phyloP scores from a whole-genome alignment of 352 stramenopile species.

The Elongisporangium undulatum region DNA sequence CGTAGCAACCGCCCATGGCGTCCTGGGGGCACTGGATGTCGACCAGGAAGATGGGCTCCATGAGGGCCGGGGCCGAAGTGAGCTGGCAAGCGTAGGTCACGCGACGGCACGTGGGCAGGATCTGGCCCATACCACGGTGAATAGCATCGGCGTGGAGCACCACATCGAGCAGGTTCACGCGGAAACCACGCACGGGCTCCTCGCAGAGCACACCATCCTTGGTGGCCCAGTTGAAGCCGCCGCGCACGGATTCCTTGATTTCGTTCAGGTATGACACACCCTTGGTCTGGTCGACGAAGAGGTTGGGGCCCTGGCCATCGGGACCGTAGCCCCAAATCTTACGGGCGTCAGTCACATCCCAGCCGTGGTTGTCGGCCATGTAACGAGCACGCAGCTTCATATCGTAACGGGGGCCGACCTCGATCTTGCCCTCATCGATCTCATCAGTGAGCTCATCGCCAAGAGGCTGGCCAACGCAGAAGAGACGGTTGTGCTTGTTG shows the following conservation, averaged over 20 bases:
- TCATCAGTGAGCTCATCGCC: conserved; percentile 93
- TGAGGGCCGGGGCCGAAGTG: conserved; percentile 91
- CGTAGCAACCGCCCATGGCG: conserved; percentile 98
- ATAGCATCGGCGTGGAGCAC: conserved; percentile 99
- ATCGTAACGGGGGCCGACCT: conserved; percentile 90
- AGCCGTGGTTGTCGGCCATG: conserved; percentile 97
- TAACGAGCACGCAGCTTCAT: conserved; percentile 96
- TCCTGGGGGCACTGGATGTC: conserved; percentile 99
- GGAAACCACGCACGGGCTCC: conserved; percentile 95
- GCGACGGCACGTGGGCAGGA: conserved; percentile 98
- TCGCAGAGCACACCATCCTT: conserved; percentile 98
- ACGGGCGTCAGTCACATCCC: conserved; percentile 97
- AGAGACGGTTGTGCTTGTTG: conserved; percentile 99
- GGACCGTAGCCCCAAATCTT: conserved; percentile 99
- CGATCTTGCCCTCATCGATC: conserved; percentile 97
- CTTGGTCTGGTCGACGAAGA: conserved; percentile 99
- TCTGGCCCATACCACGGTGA: conserved; percentile 99
- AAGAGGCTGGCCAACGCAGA: conserved; percentile 92
- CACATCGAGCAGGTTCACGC: conserved; percentile 99
- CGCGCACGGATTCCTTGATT: conserved; percentile 99
- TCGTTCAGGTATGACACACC: conserved; percentile 99
- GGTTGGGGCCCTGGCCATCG: conserved; percentile 97
- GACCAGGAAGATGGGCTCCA: conserved; percentile 98
- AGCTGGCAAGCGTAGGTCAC: conserved; percentile 98
- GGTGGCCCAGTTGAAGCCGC: conserved; percentile 98